Evolutionary conservation across 306 rosid species (phyloP).

Genomic region (Quercus cerris): DNA sequence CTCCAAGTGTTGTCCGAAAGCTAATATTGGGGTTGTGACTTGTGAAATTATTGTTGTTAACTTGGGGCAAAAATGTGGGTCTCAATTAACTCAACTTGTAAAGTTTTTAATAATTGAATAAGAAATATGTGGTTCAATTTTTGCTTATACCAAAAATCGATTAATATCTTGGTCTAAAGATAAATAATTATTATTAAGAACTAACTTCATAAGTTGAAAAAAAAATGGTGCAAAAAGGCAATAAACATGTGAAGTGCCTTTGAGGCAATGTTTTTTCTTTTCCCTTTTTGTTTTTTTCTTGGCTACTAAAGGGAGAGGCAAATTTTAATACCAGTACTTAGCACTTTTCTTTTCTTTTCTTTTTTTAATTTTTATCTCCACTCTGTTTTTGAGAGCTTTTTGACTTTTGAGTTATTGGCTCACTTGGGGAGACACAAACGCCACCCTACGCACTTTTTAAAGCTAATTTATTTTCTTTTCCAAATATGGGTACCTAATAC

Average conservation of each 20-base stretch:
- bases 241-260: too few relatives aligned
- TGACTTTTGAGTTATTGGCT: neutral
- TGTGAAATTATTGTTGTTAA: too few relatives aligned
- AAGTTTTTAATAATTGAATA: fast-evolving
- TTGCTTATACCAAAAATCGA: fast-evolving
- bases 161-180: fast-evolving
- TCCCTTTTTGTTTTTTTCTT: neutral
- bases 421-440: neutral
- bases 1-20: too few relatives aligned
- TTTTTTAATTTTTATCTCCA: neutral
- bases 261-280: neutral
- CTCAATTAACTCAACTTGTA: fast-evolving
- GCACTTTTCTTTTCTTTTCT: neutral
- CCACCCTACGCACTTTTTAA: neutral
- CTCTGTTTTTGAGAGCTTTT: neutral
- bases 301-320: neutral
- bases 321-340: neutral
- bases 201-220: fast-evolving
- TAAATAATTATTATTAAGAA: fast-evolving
- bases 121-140: fast-evolving
- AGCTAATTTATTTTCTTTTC: neutral
- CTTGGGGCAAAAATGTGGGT: fast-evolving
- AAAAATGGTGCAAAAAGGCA: too few relatives aligned
- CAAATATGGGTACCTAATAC: neutral
- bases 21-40: too few relatives aligned